phyloP scores from a whole-genome alignment of 805 yeast species.

The Candida fluviatilis region DNA sequence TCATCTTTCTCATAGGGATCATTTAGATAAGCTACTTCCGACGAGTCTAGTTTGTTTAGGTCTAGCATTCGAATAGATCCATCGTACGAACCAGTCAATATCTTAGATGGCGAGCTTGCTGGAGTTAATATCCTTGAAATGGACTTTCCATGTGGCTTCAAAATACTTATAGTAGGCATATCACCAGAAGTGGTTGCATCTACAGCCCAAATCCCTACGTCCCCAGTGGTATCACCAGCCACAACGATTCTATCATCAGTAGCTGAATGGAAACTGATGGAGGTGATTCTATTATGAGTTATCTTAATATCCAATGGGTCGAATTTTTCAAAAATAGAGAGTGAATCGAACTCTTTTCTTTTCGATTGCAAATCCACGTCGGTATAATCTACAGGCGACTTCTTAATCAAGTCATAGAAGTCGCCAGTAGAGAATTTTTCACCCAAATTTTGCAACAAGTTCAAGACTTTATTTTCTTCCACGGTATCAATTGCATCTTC shows the following conservation, averaged over 20 bases:
- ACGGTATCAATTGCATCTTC: constrained; percentile 8
- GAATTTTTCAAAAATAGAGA: constrained; percentile 51
- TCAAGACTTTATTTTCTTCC: constrained; percentile 25
- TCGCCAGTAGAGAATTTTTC: constrained; percentile 65
- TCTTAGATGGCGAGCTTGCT: constrained; percentile 44
- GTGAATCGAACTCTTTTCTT: constrained; percentile 50
- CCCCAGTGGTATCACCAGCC: constrained; percentile 90
- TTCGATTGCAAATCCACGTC: constrained; percentile 42
- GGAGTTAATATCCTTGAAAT: constrained; percentile 61
- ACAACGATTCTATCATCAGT: constrained; percentile 55
- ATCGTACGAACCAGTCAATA: constrained; percentile 78
- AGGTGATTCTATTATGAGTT: constrained; percentile 67
- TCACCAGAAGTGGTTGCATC: constrained; percentile 33
- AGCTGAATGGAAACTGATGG: constrained; percentile 75
- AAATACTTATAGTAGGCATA: constrained; percentile 53
- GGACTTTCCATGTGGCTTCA: constrained; percentile 73
- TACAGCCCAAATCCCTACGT: constrained; percentile 85
- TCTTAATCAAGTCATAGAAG: constrained; percentile 52
- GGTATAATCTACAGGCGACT: constrained; percentile 17
- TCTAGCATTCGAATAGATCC: constrained; percentile 79
- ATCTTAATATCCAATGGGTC: constrained; percentile 71
- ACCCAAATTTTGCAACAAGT: constrained; percentile 37
- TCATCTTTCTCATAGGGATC: constrained; percentile 49
- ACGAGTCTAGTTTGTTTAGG: constrained; percentile 52
- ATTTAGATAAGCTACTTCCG: constrained; percentile 43